phyloP scores from a whole-genome alignment of 768 basidiomycete species.

The Cyclocybe cylindracea region DNA sequence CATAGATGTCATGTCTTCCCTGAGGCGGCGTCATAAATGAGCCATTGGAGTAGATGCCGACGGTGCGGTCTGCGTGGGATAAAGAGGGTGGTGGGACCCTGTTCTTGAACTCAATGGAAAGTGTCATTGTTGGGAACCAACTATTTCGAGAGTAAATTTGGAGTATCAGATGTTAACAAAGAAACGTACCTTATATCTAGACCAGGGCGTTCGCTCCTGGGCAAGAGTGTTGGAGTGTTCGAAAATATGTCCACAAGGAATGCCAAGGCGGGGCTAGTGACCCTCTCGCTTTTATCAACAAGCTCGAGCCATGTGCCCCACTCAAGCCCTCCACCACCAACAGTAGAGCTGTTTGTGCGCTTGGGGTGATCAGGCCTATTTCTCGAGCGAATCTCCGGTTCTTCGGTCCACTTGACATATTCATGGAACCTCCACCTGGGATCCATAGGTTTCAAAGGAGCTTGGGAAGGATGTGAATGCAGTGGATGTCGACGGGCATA shows the following conservation, averaged over 20 bases:
- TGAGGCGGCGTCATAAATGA: constrained; percentile 55
- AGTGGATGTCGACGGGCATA: constrained; percentile 64
- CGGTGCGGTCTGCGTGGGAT: constrained; percentile 48
- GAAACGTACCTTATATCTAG: constrained; percentile 30
- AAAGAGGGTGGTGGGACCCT: constrained; percentile 48
- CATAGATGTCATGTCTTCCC: constrained; percentile 57
- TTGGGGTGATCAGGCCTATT: constrained; percentile 38
- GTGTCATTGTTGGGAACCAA: constrained; percentile 65
- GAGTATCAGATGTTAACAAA: not conserved
- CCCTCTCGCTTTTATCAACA: constrained; percentile 36
- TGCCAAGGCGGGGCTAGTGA: constrained; percentile 50
- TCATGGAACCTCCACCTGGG: constrained; percentile 35
- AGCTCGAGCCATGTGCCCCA: constrained; percentile 64
- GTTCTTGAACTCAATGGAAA: constrained; percentile 64
- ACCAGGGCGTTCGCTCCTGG: constrained; percentile 42
- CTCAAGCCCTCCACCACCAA: constrained; percentile 56
- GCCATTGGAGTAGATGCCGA: constrained; percentile 55
- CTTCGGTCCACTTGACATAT: constrained; percentile 38
- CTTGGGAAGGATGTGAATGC: constrained; percentile 49
- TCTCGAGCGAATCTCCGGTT: constrained; percentile 37
- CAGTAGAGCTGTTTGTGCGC: constrained; percentile 36
- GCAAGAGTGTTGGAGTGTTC: constrained; percentile 48
- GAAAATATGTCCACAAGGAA: constrained; percentile 59
- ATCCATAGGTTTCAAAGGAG: constrained; percentile 21
- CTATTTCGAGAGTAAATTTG: not conserved